Evolutionary conservation across 2,329 filamentous ascomycete species (phyloP), one percentile per base, ranked within the genome.

Genomic region (Cryphonectria japonica): DNA sequence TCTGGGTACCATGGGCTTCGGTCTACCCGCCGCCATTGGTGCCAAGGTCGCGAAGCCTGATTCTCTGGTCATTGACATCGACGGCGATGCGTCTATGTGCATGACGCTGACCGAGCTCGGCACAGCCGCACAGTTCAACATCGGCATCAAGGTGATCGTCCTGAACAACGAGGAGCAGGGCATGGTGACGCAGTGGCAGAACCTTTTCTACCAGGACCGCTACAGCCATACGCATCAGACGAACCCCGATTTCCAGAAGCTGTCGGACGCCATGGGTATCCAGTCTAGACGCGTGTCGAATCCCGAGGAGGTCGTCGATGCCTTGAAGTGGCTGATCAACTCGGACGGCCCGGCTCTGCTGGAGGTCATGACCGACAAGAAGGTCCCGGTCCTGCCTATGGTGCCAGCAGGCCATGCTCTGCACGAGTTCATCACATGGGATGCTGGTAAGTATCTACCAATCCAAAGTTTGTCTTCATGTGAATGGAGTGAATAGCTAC

Each of bases 151-250:
- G 88, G 88, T 98, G 72, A 94, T 98, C 76, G 87, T 98, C 37
- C 83, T 99, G 69, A 98, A 98, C 86, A 99, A 97, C 82, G 94
- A 97, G 82, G 94, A 98, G 83, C 95, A 98, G 83, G 95, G 95
- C 68, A 98, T 98, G 95, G 95, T 98, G 60, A 98, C 95, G 1
- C 95, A 98, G 84, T 98, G 95, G 95, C 95, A 98, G 83, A 95
- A 94, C 77, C 89, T 98, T 75, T 98, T 98, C 85, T 98, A 97
- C 84, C 92, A 97, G 81, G 94, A 98, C 79, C 91, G 95, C 76
- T 98, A 91, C 77, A 88, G 94, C 50, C 95, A 97, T 81, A 98
- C 95, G 0, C 95, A 98, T 81, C 95, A 97, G 84, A 87, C 89
- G 79, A 98, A 98, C 82, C 94, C 95, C n/a, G 91, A 98, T 80